phyloP scores from a whole-genome alignment of 192 early-diverging fungal genomes.

The Coemansia javaensis region DNA sequence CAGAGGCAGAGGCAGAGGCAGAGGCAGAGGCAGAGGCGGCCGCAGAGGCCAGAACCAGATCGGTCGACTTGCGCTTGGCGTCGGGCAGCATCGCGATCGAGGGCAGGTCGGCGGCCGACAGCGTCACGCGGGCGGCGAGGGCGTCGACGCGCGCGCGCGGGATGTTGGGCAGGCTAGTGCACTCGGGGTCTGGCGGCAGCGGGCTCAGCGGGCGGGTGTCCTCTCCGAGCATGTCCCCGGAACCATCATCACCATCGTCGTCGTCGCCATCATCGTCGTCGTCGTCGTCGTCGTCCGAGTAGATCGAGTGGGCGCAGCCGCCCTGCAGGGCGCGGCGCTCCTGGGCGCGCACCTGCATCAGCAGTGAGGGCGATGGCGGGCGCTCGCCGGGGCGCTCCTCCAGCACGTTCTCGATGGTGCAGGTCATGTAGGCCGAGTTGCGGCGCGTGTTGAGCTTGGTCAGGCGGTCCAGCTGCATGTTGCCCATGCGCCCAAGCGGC shows the following conservation, averaged over 20 bases:
- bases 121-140: too few relatives aligned
- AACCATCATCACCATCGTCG: neutral
- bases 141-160: neutral
- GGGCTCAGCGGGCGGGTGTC: slow-evolving; percentile 1
- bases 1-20: too few relatives aligned
- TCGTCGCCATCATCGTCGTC: neutral
- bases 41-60: neutral
- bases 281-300: slow-evolving; percentile 2
- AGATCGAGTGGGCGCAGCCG: slow-evolving; percentile 11
- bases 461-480: slow-evolving; percentile 42
- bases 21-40: too few relatives aligned
- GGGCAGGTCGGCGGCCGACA: slow-evolving; percentile 1
- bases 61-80: slow-evolving; percentile 22
- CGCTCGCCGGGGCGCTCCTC: slow-evolving; percentile 18
- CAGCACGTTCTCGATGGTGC: slow-evolving; percentile 22
- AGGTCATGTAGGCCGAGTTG: slow-evolving; percentile 45
- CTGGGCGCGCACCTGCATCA: slow-evolving; percentile 33
- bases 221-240: neutral
- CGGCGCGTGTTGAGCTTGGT: slow-evolving; percentile 47
- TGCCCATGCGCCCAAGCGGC: slow-evolving; percentile 31
- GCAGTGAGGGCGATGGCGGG: slow-evolving; percentile 33
- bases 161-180: neutral
- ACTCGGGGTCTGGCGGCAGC: neutral
- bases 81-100: neutral
- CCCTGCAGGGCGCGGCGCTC: slow-evolving; percentile 8